Conservation (phyloP, 139 green algal species). For the Micromonas commoda region DNA sequence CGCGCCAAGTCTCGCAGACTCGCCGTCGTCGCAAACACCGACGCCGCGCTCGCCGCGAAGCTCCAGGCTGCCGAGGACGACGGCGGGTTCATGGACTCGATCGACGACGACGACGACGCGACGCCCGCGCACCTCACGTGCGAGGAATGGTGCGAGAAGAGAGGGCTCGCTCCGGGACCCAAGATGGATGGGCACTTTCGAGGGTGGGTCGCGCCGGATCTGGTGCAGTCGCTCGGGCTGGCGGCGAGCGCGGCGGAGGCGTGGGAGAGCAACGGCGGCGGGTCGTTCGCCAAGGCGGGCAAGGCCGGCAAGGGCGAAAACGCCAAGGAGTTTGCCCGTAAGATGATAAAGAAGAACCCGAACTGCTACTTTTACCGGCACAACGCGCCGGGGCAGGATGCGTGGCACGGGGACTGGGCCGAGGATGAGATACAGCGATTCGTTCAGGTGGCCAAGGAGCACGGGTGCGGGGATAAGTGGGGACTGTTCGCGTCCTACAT, state of each 20-base stretch:
- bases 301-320: constrained; percentile 34
- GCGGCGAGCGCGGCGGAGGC: constrained; percentile 33
- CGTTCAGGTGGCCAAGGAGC: constrained; percentile 42
- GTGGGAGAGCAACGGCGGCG: constrained; percentile 49
- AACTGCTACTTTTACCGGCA: constrained; percentile 74
- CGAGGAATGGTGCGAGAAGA: constrained; percentile 2
- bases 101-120: neutral
- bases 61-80: neutral
- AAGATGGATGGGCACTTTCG: constrained; percentile 2
- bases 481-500: constrained; percentile 66
- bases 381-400: constrained; percentile 45
- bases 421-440: constrained; percentile 59
- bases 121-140: constrained; percentile 1
- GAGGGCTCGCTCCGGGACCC: constrained; percentile 1
- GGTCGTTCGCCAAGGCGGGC: constrained; percentile 34
- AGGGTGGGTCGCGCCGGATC: constrained; percentile 11
- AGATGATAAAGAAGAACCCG: constrained; percentile 62
- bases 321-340: constrained; percentile 34
- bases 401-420: constrained; percentile 55
- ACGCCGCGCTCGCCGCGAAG: neutral
- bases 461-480: constrained; percentile 67
- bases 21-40: neutral
- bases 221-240: constrained; percentile 35
- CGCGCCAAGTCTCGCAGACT: neutral
- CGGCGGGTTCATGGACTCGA: neutral